Evolutionary conservation across 441 rosid genomes (phyloP).

Genomic region (Breynia disticha): DNA sequence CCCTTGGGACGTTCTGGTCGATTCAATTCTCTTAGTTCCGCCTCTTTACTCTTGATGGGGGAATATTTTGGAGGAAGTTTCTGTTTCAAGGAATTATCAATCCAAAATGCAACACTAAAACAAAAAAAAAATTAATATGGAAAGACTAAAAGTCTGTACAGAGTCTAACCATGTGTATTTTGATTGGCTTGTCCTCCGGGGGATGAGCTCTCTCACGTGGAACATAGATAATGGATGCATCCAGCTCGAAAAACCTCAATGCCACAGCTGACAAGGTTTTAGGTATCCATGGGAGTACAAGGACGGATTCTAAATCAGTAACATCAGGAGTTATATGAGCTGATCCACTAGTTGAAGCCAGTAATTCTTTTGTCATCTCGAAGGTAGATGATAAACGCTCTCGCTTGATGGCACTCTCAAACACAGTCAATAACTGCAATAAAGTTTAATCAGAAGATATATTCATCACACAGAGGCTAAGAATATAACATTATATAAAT

Average conservation of each 20-base stretch:
- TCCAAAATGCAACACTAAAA: not conserved
- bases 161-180: conserved; percentile 35
- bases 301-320: conserved; percentile 28
- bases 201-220: conserved; percentile 43
- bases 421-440: conserved; percentile 59
- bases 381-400: conserved; percentile 55
- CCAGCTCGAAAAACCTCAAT: conserved; percentile 77
- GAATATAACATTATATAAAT: too few relatives aligned
- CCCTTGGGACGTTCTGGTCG: conserved; percentile 23
- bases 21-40: conserved; percentile 25
- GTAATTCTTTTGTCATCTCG: conserved; percentile 60
- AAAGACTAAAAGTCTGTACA: not conserved
- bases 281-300: conserved; percentile 86
- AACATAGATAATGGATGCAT: conserved; percentile 48
- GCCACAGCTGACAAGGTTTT: conserved; percentile 75
- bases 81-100: conserved; percentile 30
- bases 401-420: conserved; percentile 67
- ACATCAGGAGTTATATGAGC: conserved; percentile 16
- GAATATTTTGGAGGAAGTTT: conserved; percentile 49
- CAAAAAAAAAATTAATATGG: not conserved
- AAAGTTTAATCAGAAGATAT: not conserved
- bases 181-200: conserved; percentile 30
- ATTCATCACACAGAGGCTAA: too few relatives aligned
- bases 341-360: conserved; percentile 24
- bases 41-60: conserved; percentile 34